Evolutionary conservation across 1,284 basidiomycete genomes (phyloP), one percentile per base, ranked within the genome.

Genomic region (Takashimella koratensis): DNA sequence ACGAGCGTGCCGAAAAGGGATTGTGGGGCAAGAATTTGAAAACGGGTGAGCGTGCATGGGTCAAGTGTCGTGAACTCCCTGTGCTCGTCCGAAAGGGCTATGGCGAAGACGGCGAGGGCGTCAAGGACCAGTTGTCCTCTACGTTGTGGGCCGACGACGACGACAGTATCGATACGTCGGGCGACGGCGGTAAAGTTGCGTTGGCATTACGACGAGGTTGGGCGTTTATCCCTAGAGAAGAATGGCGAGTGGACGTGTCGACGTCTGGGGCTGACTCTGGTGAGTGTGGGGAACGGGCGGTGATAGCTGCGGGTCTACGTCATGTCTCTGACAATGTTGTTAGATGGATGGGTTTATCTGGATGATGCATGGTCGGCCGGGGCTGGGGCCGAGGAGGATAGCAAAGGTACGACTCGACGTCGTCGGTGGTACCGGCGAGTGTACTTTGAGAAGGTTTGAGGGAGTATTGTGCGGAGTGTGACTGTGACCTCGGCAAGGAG

Each of bases 171-270:
- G 27, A 43, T 44, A 21, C 20, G 43, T 25, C 55, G 6, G 46
- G 45, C 16, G 59, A 59, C 43, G 66, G 63, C n/a, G 60, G 54
- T 4, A 60, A 62, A 25, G 60, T 66, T 52, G 67, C 68, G 1
- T 52, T 74, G 48, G 67, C 65, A 5, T 58, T 76, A 45, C 61
- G 67, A 47, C 57, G 64, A 3, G 66, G 65, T 3, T 76, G 75
- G 75, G 57, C 54, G 10, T 76, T 71, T 56, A 55, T 76, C 0
- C 70, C 74, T 0, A 57, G 59, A 1, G 75, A 75, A 55, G 75
- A 75, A 47, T 76, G 75, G 75, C 61, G 68, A 36, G 70, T 75
- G 3, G 73, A 76, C 51, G 58, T 66, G 21, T 64, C 22, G 73
- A 67, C 4, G 53, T 68, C n/a, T 76, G 75, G 73, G 66, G 64